Percentiles rank a stretch among this genome's conserved stretches.
Conservation (phyloP, 768 basidiomycete genomes). For the Collybia nuda region DNA sequence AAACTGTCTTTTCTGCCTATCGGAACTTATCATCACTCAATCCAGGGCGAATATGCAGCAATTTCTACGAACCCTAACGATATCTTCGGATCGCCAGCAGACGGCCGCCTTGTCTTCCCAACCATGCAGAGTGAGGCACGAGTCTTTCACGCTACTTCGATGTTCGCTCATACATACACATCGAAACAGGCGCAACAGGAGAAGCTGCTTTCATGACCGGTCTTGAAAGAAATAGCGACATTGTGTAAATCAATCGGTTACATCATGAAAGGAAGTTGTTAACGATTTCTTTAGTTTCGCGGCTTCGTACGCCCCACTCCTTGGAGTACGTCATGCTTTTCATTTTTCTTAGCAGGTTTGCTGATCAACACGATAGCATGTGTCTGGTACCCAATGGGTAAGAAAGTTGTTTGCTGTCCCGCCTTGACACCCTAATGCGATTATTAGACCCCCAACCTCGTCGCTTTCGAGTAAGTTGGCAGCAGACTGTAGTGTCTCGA, state of each 20-base stretch:
- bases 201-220: constrained; percentile 69
- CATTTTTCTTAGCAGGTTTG: constrained; percentile 1
- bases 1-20: constrained; percentile 6
- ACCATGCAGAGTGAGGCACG: constrained; percentile 43
- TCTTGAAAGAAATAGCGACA: constrained; percentile 41
- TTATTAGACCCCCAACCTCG: constrained; percentile 47
- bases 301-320: constrained; percentile 55
- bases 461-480: constrained; percentile 53
- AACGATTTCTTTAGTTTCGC: constrained; percentile 23
- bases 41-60: constrained; percentile 54
- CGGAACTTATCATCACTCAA: not conserved
- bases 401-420: constrained; percentile 7
- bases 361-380: constrained; percentile 32
- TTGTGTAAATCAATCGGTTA: constrained; percentile 24
- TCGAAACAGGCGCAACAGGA: constrained; percentile 37
- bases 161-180: not conserved
- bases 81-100: constrained; percentile 36
- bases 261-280: not conserved
- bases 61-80: constrained; percentile 47
- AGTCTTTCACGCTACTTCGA: not conserved
- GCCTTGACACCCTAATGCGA: not conserved
- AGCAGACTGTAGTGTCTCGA: not conserved
- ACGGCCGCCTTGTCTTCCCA: constrained; percentile 49
- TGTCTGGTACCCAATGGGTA: constrained; percentile 51
- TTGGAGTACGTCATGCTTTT: constrained; percentile 30